Base-by-base conservation (phyloP, 352 stramenopile species). In the Globisporangium okanoganense region DNA sequence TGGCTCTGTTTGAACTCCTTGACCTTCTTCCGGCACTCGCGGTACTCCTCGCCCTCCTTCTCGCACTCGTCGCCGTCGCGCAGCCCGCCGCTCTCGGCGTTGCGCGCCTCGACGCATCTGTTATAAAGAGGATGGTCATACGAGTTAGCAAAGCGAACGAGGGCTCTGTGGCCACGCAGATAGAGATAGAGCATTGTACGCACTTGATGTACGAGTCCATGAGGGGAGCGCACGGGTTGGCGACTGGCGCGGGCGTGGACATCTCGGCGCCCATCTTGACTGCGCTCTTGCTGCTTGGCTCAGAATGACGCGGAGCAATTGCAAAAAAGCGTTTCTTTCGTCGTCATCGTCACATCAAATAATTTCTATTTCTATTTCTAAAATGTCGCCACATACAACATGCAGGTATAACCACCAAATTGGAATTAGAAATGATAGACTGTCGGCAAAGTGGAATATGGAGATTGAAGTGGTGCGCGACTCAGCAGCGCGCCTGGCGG, bases 181-280 rank as follows among this genome's bases (percentile, higher is more conserved):
- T 20, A n/a, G 10, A 35, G 12, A 52, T 60, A 67, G 6, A 61
- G 16, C 20, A 44, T 27, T 44, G 13, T 29, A 88, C 76, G 65
- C 56, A 92, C 82, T 85, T 88, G 69, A 92, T 82, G 69, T 92
- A 92, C 41, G 56, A 64, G 18, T 84, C 69, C 79, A 92, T 92
- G 62, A 86, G 67, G 2, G 56, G 45, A 18, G 73, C 63, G 62
- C 82, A 92, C 48, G 78, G 74, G 62, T 90, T 84, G 58, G 53
- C 60, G 24, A 52, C 59, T 12, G 56, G 44, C 63, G 52, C 27
- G 50, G 65, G 72, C 59, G 87, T 89, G 54, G 82, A 88, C 56
- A 67, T 62, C 57, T 90, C 69, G n/a, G 72, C 79, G 36, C 82
- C 82, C 82, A 92, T 91, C 12, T 33, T 54, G 14, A 8, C 25